Conservation (phyloP, 2,329 filamentous ascomycete genomes). For the Phyllachora maydis region DNA sequence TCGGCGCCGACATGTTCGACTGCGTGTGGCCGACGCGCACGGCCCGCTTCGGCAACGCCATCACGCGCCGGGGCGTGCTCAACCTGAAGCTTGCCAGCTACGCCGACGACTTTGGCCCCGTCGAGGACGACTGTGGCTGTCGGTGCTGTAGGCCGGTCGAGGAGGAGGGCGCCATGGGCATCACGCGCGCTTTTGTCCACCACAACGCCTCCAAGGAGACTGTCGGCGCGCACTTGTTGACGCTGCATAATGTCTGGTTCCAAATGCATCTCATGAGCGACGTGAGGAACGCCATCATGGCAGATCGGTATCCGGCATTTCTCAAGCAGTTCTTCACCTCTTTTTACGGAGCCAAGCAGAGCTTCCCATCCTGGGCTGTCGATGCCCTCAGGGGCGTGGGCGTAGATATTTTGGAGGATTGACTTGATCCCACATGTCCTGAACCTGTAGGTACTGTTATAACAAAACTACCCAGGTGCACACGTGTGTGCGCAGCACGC, state of each 20-base stretch:
- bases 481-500: too few relatives aligned
- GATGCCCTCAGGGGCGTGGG: slow-evolving; percentile 60
- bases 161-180: slow-evolving; percentile 47
- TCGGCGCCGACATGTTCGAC: slow-evolving; percentile 98
- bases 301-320: slow-evolving; percentile 62
- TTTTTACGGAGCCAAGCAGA: slow-evolving; percentile 43
- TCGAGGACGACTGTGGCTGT: slow-evolving; percentile 71
- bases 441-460: too few relatives aligned
- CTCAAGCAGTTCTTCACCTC: slow-evolving; percentile 58
- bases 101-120: slow-evolving; percentile 59
- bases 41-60: slow-evolving; percentile 85
- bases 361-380: slow-evolving; percentile 71
- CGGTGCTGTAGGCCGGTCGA: slow-evolving; percentile 47
- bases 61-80: slow-evolving; percentile 62
- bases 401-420: slow-evolving; percentile 41
- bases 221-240: slow-evolving; percentile 64
- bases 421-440: too few relatives aligned
- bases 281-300: slow-evolving; percentile 57
- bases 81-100: slow-evolving; percentile 65
- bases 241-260: slow-evolving; percentile 92
- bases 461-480: too few relatives aligned
- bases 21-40: slow-evolving; percentile 97
- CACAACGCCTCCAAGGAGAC: slow-evolving; percentile 92
- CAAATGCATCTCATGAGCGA: slow-evolving; percentile 66
- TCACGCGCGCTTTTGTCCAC: slow-evolving; percentile 78